Evolutionary conservation across 2,329 filamentous ascomycete genomes (phyloP), one percentile per base, ranked within the genome.

Genomic region (Diplodia intermedia): DNA sequence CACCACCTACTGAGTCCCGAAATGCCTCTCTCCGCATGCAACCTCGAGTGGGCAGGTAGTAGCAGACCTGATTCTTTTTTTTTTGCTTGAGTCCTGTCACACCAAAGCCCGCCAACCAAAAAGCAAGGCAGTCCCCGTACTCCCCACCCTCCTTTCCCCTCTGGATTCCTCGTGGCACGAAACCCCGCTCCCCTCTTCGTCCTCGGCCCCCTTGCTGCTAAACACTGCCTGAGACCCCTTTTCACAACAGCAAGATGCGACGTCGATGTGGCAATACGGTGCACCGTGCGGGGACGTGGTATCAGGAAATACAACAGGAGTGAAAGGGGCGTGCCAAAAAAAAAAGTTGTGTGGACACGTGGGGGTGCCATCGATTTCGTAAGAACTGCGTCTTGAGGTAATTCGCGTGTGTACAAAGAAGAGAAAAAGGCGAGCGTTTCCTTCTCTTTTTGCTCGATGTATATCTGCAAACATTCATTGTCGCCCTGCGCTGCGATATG

Each of bases 241-340:
- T 40, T n/a, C 54, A 56, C 54, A n/a, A 56, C 54, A 56, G 31
- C 54, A 20, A 38, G 33, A 56, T 56, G 20, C 54, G 36, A 56
- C 54, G 36, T 56, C 2, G 20, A 53, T 14, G 54, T 23, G 36
- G 54, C 54, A 15, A 40, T n/a, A 56, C 54, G 54, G 14, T 23
- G n/a, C 54, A 56, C 54, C 26, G 26, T 15, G 54, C 54, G 20
- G n/a, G 31, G 18, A 56, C 6, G 43, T 47, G 43, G 43, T 38
- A 56, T 5, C 31, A 20, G 18, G 36, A 23, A 14, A 53, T 29
- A n/a, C 52, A 14, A 18, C 23, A 33, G 29, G 5, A n/a, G 52
- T n/a, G 29, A 7, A 18, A 11, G 29, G 18, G 8, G 23, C 9
- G 29, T 14, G 52, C 50, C 12, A 14, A 15, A 53, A 15, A 54